These are phyloP conservation scores for Calvatia gigantea DNA, from an alignment of 768 basidiomycete species.

Conservation along the genomic window DNA sequence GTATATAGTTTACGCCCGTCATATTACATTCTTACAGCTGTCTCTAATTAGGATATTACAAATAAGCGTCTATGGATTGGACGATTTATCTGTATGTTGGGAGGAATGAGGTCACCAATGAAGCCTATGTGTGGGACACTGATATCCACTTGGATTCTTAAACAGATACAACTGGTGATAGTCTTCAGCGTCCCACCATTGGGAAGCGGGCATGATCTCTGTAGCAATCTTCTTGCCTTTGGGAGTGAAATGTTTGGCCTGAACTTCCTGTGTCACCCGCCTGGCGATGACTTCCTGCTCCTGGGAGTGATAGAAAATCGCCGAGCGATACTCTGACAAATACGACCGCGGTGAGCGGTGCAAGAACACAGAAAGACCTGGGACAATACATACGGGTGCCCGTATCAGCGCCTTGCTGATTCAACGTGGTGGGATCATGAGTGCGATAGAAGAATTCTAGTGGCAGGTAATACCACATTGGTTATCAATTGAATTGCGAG, in stretches of 20 bases:
- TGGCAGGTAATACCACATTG: background rate
- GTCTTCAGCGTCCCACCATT: conserved; percentile 82
- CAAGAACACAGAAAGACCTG: background rate
- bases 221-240: conserved; percentile 77
- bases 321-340: conserved; percentile 82
- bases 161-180: conserved; percentile 83
- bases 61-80: background rate
- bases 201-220: conserved; percentile 59
- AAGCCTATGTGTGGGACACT: conserved; percentile 84
- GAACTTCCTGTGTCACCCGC: conserved; percentile 77
- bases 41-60: background rate
- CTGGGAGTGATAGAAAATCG: conserved; percentile 75
- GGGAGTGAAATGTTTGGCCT: conserved; percentile 77
- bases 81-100: background rate
- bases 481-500: background rate
- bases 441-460: conserved; percentile 92
- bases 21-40: background rate
- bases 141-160: conserved; percentile 86
- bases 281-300: conserved; percentile 74
- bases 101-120: conserved; percentile 57
- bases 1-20: background rate
- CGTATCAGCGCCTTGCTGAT: conserved; percentile 72
- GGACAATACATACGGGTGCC: conserved; percentile 64
- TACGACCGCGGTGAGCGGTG: background rate
- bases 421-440: conserved; percentile 85